Conservation (phyloP, 257 asterid genomes). For the Ilex aquifolium region DNA sequence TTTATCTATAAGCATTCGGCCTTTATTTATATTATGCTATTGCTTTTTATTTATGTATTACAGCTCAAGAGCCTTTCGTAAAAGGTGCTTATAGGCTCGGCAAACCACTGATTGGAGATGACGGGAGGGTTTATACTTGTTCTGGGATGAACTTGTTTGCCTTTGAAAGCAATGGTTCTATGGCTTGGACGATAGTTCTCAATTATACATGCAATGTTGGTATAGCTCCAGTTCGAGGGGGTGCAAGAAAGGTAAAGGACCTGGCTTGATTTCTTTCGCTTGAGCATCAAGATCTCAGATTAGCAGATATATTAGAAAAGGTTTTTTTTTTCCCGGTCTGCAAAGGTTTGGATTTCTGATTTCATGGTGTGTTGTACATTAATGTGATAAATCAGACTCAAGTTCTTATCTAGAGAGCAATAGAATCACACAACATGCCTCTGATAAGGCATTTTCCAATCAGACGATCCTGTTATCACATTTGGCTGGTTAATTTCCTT, state of each 20-base stretch:
- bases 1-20: too few species aligned
- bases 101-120: slow-evolving; percentile 72
- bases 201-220: slow-evolving; percentile 46
- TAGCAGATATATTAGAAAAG: too few species aligned
- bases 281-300: neutral
- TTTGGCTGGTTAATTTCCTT: too few species aligned
- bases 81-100: slow-evolving; percentile 28
- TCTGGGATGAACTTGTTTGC: slow-evolving; percentile 52
- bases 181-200: slow-evolving; percentile 62
- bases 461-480: too few species aligned
- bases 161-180: slow-evolving; percentile 69
- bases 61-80: slow-evolving; percentile 41
- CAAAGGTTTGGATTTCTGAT: too few species aligned
- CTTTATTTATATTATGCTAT: too few species aligned
- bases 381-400: too few species aligned
- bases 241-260: slow-evolving; percentile 58
- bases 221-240: slow-evolving; percentile 71
- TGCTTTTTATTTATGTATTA: slow-evolving; percentile 4
- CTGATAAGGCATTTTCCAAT: too few species aligned
- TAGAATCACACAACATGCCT: too few species aligned
- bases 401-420: too few species aligned
- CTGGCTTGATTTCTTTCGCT: neutral
- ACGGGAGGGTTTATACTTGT: slow-evolving; percentile 61
- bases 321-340: too few species aligned
- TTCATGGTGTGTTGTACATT: too few species aligned